These are phyloP conservation scores for Boletus sp. DNA, from an alignment of 1,284 basidiomycete species.

Conservation along the genomic window DNA sequence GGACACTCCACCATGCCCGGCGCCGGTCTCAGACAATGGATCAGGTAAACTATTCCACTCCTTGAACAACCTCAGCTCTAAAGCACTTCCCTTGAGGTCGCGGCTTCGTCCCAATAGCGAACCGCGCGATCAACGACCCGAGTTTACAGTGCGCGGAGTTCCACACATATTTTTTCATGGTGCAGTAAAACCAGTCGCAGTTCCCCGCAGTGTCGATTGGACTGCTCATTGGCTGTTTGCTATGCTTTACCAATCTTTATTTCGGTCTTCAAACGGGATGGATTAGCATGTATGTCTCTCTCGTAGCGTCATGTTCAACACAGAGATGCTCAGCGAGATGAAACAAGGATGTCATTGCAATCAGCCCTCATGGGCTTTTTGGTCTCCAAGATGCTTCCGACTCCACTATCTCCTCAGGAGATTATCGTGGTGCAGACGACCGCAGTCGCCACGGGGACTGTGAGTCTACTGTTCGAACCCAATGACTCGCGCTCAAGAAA, in stretches of 20 bases:
- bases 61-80: not conserved
- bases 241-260: slow-evolving; percentile 76
- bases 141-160: slow-evolving; percentile 29
- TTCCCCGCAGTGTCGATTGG: slow-evolving; percentile 53
- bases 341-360: slow-evolving; percentile 88
- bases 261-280: slow-evolving; percentile 77
- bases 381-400: slow-evolving; percentile 70
- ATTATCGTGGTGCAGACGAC: slow-evolving; percentile 94
- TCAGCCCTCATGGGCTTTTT: slow-evolving; percentile 90
- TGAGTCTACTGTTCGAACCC: slow-evolving; percentile 28
- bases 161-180: not conserved
- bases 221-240: slow-evolving; percentile 63
- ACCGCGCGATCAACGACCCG: slow-evolving; percentile 9
- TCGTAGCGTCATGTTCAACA: not conserved
- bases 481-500: not conserved
- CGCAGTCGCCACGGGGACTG: slow-evolving; percentile 85
- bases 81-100: slow-evolving; percentile 7
- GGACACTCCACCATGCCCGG: too few species aligned
- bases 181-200: slow-evolving; percentile 11
- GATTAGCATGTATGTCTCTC: slow-evolving; percentile 57
- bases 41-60: slow-evolving; percentile 20
- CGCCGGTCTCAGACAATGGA: slow-evolving; percentile 22
- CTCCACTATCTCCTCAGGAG: slow-evolving; percentile 80
- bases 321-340: not conserved
- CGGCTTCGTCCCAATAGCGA: not conserved